These are phyloP conservation scores for Ophiostoma ulmi DNA, from an alignment of 2,329 filamentous ascomycete species.

Conservation along the genomic window DNA sequence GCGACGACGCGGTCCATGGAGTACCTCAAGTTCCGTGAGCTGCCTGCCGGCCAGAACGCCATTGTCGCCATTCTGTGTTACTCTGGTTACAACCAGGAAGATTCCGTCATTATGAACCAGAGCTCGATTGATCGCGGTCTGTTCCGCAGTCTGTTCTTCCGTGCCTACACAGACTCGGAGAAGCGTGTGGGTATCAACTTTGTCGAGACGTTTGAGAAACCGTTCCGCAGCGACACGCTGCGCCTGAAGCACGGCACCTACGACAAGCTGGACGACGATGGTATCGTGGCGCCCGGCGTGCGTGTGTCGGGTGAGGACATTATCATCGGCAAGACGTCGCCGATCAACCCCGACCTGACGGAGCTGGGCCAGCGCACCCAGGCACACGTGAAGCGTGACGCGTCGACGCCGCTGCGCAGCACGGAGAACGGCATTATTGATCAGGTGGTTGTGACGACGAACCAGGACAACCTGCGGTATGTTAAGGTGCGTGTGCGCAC, in stretches of 20 bases:
- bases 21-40: constrained; percentile 93
- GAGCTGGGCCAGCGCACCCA: constrained; percentile 90
- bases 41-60: constrained; percentile 94
- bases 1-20: constrained; percentile 98
- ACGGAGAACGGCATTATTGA: constrained; percentile 98
- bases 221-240: constrained; percentile 79
- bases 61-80: constrained; percentile 98
- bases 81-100: constrained; percentile 99
- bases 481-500: constrained; percentile 97
- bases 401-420: constrained; percentile 87
- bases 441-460: constrained; percentile 87
- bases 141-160: constrained; percentile 96
- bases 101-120: constrained; percentile 99
- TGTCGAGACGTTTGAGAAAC: constrained; percentile 93
- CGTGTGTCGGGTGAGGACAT: constrained; percentile 97
- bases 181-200: constrained; percentile 92
- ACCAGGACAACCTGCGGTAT: constrained; percentile 88
- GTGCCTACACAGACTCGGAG: constrained; percentile 94
- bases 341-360: constrained; percentile 85
- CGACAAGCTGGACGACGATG: constrained; percentile 95
- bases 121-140: constrained; percentile 96
- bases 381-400: constrained; percentile 86
- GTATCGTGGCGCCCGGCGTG: constrained; percentile 87
- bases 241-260: constrained; percentile 92
- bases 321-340: constrained; percentile 97